phyloP scores from a whole-genome alignment of 108 stramenopile genomes.

The Nitzschia putrida region DNA sequence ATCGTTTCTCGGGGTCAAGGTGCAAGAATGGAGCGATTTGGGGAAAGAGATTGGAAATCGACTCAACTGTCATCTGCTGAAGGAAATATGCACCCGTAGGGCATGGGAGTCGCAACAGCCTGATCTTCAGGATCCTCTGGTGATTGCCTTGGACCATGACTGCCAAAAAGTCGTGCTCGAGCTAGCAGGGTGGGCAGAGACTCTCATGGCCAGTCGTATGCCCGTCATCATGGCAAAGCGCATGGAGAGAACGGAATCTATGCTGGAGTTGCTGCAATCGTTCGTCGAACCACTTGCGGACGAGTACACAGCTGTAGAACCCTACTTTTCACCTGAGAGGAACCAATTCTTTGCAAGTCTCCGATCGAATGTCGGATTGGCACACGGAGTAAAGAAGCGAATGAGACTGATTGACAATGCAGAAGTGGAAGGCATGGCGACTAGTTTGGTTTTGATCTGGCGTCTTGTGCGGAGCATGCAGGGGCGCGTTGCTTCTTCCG shows the following conservation, averaged over 20 bases:
- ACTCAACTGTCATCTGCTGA: conserved; percentile 4
- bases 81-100: conserved; percentile 25
- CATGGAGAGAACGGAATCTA: conserved; percentile 4
- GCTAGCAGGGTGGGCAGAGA: conserved; percentile 27
- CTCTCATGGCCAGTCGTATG: conserved; percentile 16
- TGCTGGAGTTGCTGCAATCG: conserved; percentile 17
- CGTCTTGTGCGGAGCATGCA: conserved; percentile 31
- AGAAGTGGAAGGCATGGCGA: conserved; percentile 34
- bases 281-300: conserved; percentile 22
- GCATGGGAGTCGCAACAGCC: conserved; percentile 10
- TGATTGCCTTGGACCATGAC: conserved; percentile 15
- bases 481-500: conserved; percentile 10
- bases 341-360: conserved; percentile 36
- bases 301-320: conserved; percentile 32
- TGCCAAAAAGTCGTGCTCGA: conserved; percentile 14
- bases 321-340: conserved; percentile 28
- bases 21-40: conserved; percentile 11
- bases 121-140: background rate
- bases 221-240: conserved; percentile 19
- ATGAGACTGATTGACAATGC: conserved; percentile 36
- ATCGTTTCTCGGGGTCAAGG: conserved; percentile 17
- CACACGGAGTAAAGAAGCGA: conserved; percentile 33
- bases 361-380: conserved; percentile 27
- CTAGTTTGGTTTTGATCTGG: conserved; percentile 34
- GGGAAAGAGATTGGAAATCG: background rate